Base-by-base conservation (phyloP, 495 filamentous ascomycete species). In the Xylona heveae region DNA sequence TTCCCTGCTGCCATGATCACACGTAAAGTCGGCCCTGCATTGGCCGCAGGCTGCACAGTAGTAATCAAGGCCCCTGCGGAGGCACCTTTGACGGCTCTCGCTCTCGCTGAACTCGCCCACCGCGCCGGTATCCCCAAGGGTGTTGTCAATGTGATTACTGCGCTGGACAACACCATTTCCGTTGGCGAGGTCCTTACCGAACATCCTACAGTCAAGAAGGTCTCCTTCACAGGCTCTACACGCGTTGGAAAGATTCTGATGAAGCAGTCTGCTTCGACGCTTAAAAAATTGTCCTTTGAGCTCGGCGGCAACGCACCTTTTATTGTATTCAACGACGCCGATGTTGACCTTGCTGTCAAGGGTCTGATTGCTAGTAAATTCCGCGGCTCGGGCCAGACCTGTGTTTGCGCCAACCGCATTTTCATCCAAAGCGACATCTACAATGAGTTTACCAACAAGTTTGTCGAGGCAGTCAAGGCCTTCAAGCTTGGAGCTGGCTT, bases 1-100 rank as follows among this genome's bases (percentile, higher is more conserved):
- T 93, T 90, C 53, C 83, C 83, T 2, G 74, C 77, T 5, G 83
- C 83, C 5, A 93, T 92, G 83, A 75, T 90, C 41, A 85, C 83
- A 2, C 58, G 83, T 17, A 92, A 93, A 53, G 69, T 84, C 35
- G 83, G 69, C 1, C 78, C 83, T 2, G 83, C 83, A 16, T 57
- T 93, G 34, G 83, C 74, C 21, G 75, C 74, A 3, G 74, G 74
- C 5, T 92, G 84, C 49, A 84, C 84, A 1, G 72, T 84, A 0
- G 81, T 93, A 0, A 67, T 66, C 25, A 93, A 93, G 55, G 65
- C 79, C 4, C 78, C 82, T 1, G 68, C 71, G 8, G 82, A 91
- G 59, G 92, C 83, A 0, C 83, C 83, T 0, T 77, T 82, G 46
- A 83, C 78, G 6, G 63, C 78, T 0, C 66, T 85, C 10, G 84